Percentiles rank a stretch among this genome's conserved stretches.
These are phyloP conservation scores for Aethionema arabicum DNA, from an alignment of 345 rosid species.

Conservation along the genomic window DNA sequence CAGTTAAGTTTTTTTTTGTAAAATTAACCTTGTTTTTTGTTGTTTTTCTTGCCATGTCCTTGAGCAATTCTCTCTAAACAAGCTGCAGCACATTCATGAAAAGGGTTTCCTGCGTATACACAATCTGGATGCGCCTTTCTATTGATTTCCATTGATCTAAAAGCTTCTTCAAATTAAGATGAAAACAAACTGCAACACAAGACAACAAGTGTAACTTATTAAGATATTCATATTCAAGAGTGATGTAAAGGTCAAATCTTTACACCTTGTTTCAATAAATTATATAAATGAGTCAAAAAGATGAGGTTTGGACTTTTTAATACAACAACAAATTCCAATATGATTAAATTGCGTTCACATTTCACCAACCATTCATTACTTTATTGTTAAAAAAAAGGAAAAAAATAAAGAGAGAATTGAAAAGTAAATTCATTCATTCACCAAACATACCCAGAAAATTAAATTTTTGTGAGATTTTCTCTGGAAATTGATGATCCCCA, in stretches of 20 bases:
- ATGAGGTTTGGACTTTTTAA: conserved; percentile 7
- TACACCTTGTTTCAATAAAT: background rate
- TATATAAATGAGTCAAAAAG: conserved; percentile 28
- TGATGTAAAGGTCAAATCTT: conserved; percentile 23
- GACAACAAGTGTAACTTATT: background rate
- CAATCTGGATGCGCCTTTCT: conserved; percentile 37
- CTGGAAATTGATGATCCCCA: conserved; percentile 20
- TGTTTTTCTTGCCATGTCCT: conserved; percentile 37
- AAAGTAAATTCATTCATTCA: conserved; percentile 17
- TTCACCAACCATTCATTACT: conserved; percentile 34
- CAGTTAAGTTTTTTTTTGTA: background rate
- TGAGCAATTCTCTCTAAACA: conserved; percentile 42
- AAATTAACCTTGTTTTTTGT: conserved; percentile 33
- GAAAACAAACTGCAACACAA: conserved; percentile 15
- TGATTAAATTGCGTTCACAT: conserved; percentile 32
- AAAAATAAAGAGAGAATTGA: conserved; percentile 8
- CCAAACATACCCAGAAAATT: conserved; percentile 26
- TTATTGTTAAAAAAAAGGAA: conserved; percentile 1
- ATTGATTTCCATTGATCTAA: conserved; percentile 23
- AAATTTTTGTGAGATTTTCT: background rate
- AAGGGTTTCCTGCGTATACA: conserved; percentile 34
- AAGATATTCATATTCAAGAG: conserved; percentile 16
- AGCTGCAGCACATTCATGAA: conserved; percentile 40
- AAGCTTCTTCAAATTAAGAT: background rate
- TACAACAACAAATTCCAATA: conserved; percentile 24